Conservation (phyloP, 441 rosid genomes). For the Aleurites moluccanus region DNA sequence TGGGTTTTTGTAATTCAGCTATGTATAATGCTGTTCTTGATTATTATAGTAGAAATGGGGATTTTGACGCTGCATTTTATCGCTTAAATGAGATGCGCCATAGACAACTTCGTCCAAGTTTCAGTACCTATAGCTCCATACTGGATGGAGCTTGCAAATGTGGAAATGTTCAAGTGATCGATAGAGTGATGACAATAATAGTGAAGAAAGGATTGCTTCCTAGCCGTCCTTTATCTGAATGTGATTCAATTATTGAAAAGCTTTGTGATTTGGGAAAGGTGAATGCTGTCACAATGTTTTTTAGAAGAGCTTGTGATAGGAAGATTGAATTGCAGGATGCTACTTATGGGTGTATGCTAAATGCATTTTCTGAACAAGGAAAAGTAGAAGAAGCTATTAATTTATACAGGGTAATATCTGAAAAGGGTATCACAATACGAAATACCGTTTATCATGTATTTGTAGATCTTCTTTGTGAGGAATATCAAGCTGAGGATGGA, state of each 20-base stretch:
- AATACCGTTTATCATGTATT: constrained; percentile 33
- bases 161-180: constrained; percentile 38
- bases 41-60: constrained; percentile 46
- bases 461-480: constrained; percentile 45
- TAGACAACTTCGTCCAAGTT: constrained; percentile 45
- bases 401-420: constrained; percentile 33
- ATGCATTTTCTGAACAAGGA: constrained; percentile 44
- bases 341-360: constrained; percentile 54
- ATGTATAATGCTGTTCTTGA: constrained; percentile 56
- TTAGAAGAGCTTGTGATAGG: constrained; percentile 41
- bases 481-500: constrained; percentile 37
- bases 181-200: constrained; percentile 44
- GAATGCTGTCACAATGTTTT: constrained; percentile 57
- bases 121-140: constrained; percentile 44
- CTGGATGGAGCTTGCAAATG: constrained; percentile 71
- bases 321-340: constrained; percentile 33
- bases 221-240: constrained; percentile 6
- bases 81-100: constrained; percentile 48
- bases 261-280: constrained; percentile 57
- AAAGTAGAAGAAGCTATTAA: constrained; percentile 52
- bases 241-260: constrained; percentile 47
- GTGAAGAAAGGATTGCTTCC: constrained; percentile 41
- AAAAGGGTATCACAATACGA: not conserved
- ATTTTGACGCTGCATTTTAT: constrained; percentile 45
- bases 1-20: constrained; percentile 45